Percentiles rank a stretch among this genome's conserved stretches.
Conservation (phyloP, 2,329 filamentous ascomycete genomes). For the Botrytis fabae region DNA sequence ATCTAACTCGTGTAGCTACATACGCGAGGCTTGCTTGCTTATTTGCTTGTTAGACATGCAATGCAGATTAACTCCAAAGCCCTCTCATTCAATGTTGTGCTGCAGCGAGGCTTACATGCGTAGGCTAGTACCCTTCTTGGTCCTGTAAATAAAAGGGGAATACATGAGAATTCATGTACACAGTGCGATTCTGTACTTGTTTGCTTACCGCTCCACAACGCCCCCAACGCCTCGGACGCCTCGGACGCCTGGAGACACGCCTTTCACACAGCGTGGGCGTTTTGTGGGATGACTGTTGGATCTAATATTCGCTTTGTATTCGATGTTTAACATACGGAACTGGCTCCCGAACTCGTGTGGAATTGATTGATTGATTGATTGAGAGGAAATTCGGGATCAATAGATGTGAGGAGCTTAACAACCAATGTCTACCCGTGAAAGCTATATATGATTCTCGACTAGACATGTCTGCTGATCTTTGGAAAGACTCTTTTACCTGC, state of each 20-base stretch:
- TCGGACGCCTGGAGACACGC: neutral
- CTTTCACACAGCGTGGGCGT: neutral
- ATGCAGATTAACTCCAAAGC: neutral
- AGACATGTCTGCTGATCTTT: neutral
- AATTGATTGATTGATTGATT: neutral
- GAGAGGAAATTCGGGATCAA: neutral
- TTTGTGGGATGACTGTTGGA: neutral
- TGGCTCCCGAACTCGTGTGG: neutral
- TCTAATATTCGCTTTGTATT: neutral
- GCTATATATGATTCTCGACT: neutral
- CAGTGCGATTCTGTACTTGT: neutral
- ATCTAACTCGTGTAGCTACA: neutral
- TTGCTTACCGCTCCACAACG: neutral
- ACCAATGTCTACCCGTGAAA: neutral
- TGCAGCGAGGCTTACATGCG: neutral
- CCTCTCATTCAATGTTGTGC: neutral
- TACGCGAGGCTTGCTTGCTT: neutral
- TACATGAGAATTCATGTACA: neutral
- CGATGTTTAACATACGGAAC: neutral
- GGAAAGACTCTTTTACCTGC: neutral
- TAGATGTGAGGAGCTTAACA: neutral
- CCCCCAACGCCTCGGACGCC: neutral
- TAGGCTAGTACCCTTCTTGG: neutral
- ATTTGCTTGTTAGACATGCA: neutral
- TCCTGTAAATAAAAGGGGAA: constrained; percentile 3